Percentiles rank a stretch among this genome's conserved stretches.
Evolutionary conservation across 176 grass and related monocot genomes (phyloP).

Genomic region (Thinopyrum elongatum): DNA sequence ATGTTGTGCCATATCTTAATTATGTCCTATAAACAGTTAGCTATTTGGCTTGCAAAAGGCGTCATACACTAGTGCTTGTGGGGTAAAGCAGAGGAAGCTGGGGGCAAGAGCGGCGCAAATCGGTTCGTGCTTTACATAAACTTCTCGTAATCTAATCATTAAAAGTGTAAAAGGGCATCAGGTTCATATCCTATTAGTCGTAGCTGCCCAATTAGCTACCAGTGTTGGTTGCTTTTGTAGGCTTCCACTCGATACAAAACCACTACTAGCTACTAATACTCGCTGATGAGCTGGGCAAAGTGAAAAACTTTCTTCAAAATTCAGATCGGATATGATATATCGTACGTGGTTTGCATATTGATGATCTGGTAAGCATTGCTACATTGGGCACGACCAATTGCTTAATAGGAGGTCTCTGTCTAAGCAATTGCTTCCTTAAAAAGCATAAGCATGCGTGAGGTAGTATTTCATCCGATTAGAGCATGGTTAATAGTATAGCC

Average conservation of each 20-base stretch:
- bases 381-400: background rate
- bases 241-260: background rate
- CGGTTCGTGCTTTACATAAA: conserved; percentile 21
- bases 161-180: background rate
- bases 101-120: conserved; percentile 32
- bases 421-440: background rate
- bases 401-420: background rate
- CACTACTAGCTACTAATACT: background rate
- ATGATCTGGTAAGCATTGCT: background rate
- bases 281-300: background rate
- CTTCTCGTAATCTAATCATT: conserved; percentile 34
- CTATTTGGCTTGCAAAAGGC: conserved; percentile 9
- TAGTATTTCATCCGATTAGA: background rate
- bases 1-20: too few relatives aligned
- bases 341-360: conserved; percentile 6
- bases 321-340: conserved; percentile 4
- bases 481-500: too few relatives aligned
- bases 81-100: conserved; percentile 27
- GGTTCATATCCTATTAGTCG: background rate
- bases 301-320: background rate
- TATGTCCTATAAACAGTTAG: background rate
- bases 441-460: background rate
- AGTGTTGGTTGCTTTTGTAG: background rate
- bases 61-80: background rate
- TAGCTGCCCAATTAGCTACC: background rate